These are phyloP conservation scores for Entoloma clypeatum DNA, from an alignment of 1,284 basidiomycete species.

Conservation along the genomic window DNA sequence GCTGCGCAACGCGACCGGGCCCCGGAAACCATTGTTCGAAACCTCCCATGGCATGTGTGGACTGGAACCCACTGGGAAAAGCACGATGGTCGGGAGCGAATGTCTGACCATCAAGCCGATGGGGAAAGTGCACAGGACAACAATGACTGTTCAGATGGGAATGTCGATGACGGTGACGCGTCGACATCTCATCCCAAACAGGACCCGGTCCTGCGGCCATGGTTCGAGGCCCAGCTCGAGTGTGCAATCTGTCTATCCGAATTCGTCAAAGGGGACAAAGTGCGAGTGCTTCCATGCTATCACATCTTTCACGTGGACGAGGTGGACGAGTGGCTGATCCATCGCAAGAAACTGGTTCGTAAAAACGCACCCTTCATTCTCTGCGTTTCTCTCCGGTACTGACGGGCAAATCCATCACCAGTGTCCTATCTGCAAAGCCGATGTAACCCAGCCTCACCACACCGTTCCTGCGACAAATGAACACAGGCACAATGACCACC, in stretches of 20 bases:
- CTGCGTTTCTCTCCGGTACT: conserved; percentile 13
- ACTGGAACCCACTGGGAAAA: conserved; percentile 77
- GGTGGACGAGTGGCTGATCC: conserved; percentile 86
- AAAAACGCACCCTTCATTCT: conserved; percentile 6
- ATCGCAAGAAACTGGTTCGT: conserved; percentile 83
- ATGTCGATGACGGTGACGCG: conserved; percentile 27
- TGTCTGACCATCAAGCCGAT: conserved; percentile 19
- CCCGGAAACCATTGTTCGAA: conserved; percentile 71
- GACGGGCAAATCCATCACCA: conserved; percentile 28
- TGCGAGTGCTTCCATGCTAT: conserved; percentile 85
- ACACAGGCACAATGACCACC: conserved; percentile 5
- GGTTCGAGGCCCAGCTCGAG: conserved; percentile 74
- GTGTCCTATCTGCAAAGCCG: conserved; percentile 88
- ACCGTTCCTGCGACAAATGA: conserved; percentile 6
- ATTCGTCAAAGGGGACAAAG: conserved; percentile 81
- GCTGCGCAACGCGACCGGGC: conserved; percentile 78
- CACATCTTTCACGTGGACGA: conserved; percentile 87
- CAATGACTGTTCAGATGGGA: conserved; percentile 13
- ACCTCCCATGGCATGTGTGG: conserved; percentile 78
- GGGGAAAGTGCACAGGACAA: conserved; percentile 6
- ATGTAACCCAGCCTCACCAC: conserved; percentile 66
- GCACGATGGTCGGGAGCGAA: conserved; percentile 45
- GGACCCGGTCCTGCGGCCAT: conserved; percentile 45
- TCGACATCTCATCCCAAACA: conserved; percentile 41
- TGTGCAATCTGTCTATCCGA: conserved; percentile 89